Evolutionary conservation across 2,329 filamentous ascomycete species (phyloP), one percentile per base, ranked within the genome.

Genomic region (Penicillium sp.): DNA sequence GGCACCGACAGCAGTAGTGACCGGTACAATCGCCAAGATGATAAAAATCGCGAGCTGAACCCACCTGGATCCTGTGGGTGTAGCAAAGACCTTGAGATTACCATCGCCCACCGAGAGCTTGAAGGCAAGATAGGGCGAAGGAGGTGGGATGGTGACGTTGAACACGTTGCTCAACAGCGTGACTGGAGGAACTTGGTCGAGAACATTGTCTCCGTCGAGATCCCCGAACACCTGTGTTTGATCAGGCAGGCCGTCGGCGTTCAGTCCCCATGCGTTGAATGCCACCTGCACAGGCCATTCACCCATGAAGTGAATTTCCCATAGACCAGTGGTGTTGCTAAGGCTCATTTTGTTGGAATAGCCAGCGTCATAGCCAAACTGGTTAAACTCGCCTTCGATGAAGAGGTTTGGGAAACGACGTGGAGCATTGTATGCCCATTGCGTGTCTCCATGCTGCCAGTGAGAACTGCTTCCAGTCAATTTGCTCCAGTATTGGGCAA

Each of bases 241-340:
- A 67, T 88, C 85, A 0, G 85, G 84, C 58, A 81, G 72, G 31
- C 84, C 83, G 67, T 86, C 80, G 0, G 80, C 79, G 62, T 87
- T 84, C 67, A 87, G 81, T 45, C 85, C 85, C 85, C 85, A 88
- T 7, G 85, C 77, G 59, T 87, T 88, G 57, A 87, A 71, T 64
- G 87, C 83, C 53, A 83, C 79, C 42, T 79, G 71, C 3, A 81
- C 79, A 1, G 85, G 85, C 80, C 83, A 88, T 64, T 88, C 85
- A 7, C 78, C 76, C 75, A 86, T 81, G 57, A 86, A 83, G 60
- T 83, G 77, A 59, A 81, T 82, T 22, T 75, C 72, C 85, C 85
- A 88, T 2, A 72, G 71, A 21, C 77, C 76, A 47, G 82, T 75
- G 29, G 72, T 66, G 13, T 45, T 52, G 32, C 76, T 72, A 38